Evolutionary conservation across 768 basidiomycete species (phyloP), one percentile per base, ranked within the genome.

Genomic region (Leccinum olivaceopallidum): DNA sequence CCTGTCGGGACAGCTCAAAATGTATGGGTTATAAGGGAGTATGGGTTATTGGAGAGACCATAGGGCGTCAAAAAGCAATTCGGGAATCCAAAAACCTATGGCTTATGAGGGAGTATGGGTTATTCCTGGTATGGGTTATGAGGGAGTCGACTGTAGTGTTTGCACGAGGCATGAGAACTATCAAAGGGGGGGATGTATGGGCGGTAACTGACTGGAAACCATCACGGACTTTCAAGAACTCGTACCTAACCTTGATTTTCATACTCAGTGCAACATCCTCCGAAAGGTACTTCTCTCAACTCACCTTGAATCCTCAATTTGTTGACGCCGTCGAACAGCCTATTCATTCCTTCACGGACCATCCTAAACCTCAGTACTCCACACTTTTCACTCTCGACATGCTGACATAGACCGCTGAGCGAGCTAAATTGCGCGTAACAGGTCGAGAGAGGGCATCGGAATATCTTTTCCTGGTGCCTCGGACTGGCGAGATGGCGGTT

Each of bases 401-500:
- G 87, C 73, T 85, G 83, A 49, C 81, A 81, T 56, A 90, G 70
- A 5, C 67, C 85, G 57, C 87, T 88, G 34, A 89, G 77, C 14
- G 83, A 80, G 7, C 55, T 62, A 67, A 86, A 88, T 34, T 71
- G 68, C 24, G 53, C 32, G 2, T 57, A 65, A 65, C 88, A 90
- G 12, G 70, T 72, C 7, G 57, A 61, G 49, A 78, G 69, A 4
- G 85, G 85, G 72, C 88, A 90, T 3, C 79, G 64, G 65, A 85
- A 89, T 2, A 80, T 75, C 68, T 76, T 78, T 1, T 80, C 76
- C 63, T 80, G 71, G 67, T 89, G 89, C 3, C 67, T 74, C 2
- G 89, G 85, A 71, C 88, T 89, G 54, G 78, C 76, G 49, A 90
- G 77, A 66, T 90, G 90, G 62, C 80, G 76, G 65, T 90, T 87